Evolutionary conservation across 1,139 yeast species (phyloP).

Genomic region (Suhomyces bribrorum): DNA sequence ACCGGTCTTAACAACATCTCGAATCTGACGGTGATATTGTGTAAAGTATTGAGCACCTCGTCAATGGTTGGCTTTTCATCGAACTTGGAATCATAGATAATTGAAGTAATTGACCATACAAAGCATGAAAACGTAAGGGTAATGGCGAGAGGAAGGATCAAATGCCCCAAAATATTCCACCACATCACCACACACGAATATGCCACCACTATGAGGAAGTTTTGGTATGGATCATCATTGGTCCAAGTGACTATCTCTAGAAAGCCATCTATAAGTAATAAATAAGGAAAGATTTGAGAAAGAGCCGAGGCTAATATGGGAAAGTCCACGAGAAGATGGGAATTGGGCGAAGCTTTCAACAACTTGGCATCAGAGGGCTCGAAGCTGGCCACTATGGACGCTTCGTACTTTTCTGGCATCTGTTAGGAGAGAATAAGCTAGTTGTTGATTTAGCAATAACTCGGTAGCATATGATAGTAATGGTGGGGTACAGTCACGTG

Average conservation of each 20-base stretch:
- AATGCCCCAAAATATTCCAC: slow-evolving; percentile 41
- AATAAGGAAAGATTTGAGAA: slow-evolving; percentile 49
- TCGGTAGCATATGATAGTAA: slow-evolving; percentile 10
- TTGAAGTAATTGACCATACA: slow-evolving; percentile 50
- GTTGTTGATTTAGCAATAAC: neutral
- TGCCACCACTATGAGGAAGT: slow-evolving; percentile 43
- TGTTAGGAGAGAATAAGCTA: neutral
- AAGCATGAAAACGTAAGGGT: slow-evolving; percentile 38
- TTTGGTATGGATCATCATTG: slow-evolving; percentile 51
- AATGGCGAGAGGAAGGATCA: slow-evolving; percentile 41
- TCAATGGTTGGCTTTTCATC: slow-evolving; percentile 58
- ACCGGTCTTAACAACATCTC: slow-evolving; percentile 48
- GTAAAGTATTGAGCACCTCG: slow-evolving; percentile 53
- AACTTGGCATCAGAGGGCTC: slow-evolving; percentile 39
- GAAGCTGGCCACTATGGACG: slow-evolving; percentile 29
- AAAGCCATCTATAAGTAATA: slow-evolving; percentile 45
- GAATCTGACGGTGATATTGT: slow-evolving; percentile 49
- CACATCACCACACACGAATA: slow-evolving; percentile 46
- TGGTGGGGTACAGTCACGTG: slow-evolving; percentile 14
- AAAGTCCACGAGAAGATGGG: slow-evolving; percentile 39
- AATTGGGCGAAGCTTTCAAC: slow-evolving; percentile 30
- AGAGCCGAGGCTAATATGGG: slow-evolving; percentile 51
- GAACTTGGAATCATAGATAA: slow-evolving; percentile 42
- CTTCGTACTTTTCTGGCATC: slow-evolving; percentile 20
- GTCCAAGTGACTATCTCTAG: slow-evolving; percentile 58